Conservation (phyloP, 306 rosid genomes). For the Oemleria cerasiformis region DNA sequence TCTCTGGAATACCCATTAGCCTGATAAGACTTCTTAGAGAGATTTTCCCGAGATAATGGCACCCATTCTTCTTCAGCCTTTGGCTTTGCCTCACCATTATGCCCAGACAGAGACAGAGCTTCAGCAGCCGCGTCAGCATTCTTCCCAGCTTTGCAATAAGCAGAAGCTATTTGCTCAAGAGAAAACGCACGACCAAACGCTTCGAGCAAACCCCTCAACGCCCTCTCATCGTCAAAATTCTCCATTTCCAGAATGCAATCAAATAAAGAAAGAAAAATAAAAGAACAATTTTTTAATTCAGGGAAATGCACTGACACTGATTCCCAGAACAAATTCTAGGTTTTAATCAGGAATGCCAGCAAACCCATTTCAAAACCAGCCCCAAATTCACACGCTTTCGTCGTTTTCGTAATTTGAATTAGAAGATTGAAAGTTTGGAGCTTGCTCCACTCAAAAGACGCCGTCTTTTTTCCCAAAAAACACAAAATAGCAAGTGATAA, state of each 20-base stretch:
- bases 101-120: slow-evolving; percentile 34
- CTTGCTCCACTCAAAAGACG: neutral
- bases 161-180: slow-evolving; percentile 71
- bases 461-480: neutral
- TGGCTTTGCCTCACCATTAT: slow-evolving; percentile 23
- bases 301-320: neutral
- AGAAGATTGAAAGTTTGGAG: neutral
- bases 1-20: slow-evolving; percentile 3
- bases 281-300: neutral
- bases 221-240: slow-evolving; percentile 40
- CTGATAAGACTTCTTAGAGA: slow-evolving; percentile 25
- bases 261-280: neutral
- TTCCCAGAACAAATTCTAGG: neutral
- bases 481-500: neutral
- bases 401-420: neutral
- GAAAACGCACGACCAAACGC: slow-evolving; percentile 61
- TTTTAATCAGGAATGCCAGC: neutral
- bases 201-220: slow-evolving; percentile 57
- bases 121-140: slow-evolving; percentile 60
- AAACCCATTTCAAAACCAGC: neutral
- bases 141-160: slow-evolving; percentile 60
- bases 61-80: slow-evolving; percentile 23
- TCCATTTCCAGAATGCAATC: slow-evolving; percentile 37
- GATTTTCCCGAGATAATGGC: neutral
- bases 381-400: neutral